phyloP scores from a whole-genome alignment of 306 rosid species.

The Notholithocarpus densiflorus region DNA sequence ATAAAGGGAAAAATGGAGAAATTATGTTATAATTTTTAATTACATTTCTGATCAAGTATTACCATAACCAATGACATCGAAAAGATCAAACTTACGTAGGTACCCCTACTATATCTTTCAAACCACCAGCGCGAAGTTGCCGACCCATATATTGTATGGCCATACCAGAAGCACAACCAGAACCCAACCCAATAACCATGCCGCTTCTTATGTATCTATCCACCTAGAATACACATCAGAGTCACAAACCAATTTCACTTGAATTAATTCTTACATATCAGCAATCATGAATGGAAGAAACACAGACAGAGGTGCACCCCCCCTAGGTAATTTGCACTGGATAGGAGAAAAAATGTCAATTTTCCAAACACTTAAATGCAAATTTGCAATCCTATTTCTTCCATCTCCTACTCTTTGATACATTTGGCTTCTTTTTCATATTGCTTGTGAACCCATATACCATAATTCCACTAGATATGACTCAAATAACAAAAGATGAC shows the following conservation, averaged over 20 bases:
- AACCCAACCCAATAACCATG: constrained; percentile 83
- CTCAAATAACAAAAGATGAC: too few relatives aligned
- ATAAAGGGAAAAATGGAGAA: not conserved
- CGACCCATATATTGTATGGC: constrained; percentile 83
- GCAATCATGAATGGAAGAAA: not conserved
- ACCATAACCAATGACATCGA: not conserved
- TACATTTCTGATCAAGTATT: too few relatives aligned
- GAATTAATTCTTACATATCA: not conserved
- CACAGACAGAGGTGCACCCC: not conserved
- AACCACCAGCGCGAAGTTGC: constrained; percentile 70
- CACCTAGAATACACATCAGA: constrained; percentile 50
- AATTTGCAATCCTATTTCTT: not conserved
- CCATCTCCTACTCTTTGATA: not conserved
- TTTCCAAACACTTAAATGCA: not conserved
- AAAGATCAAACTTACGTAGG: constrained; percentile 63
- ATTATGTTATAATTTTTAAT: too few relatives aligned
- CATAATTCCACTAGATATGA: not conserved
- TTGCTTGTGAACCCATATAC: not conserved
- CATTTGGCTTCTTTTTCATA: not conserved
- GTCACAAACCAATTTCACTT: constrained; percentile 17
- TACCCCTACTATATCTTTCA: constrained; percentile 70
- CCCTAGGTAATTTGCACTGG: not conserved
- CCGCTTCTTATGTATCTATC: constrained; percentile 70
- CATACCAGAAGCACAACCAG: constrained; percentile 78
- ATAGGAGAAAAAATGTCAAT: not conserved